Evolutionary conservation across 2,329 filamentous ascomycete species (phyloP), one percentile per base, ranked within the genome.

Genomic region (Beauveria australis): DNA sequence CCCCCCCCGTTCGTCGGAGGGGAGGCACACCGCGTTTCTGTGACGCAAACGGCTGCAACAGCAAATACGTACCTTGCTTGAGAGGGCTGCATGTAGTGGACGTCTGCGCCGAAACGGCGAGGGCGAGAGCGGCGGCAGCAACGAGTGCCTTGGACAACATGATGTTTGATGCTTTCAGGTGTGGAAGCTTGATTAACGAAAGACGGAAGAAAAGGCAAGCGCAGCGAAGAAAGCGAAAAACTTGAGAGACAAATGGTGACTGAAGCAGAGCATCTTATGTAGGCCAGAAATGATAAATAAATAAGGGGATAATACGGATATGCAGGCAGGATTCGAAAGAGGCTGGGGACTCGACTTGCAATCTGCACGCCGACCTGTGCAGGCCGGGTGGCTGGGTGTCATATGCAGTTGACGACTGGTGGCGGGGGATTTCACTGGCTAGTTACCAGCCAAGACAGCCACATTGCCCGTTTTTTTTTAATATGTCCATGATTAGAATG

Each of bases 31-130:
- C 7, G 61, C 12, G 47, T 51, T 19, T 24, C 18, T 24, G 5
- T 26, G 44, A 9, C 44, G 24, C 22, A 22, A 22, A 22, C n/a
- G 33, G 33, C 5, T 37, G 30, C 33, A 18, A 3, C 2, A 9
- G 26, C 26, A 8, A 48, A 12, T 8, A 68, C 73, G 68, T 68
- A 80, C 78, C 74, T 72, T 78, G 76, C 74, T 82, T 72, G 53
- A 76, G 73, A 57, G 82, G 82, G 70, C 85, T 77, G 72, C 82
- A 85, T 12, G 69, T 68, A 19, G 81, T 83, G 67, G 67, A 78
- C 61, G 82, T 85, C 76, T 85, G 82, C 59, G 80, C 82, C 62
- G 79, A 74, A 61, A 76, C 81, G 65, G 82, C 65, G 63, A 73
- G 67, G 44, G 78, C 75, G 63, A 81, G 75, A 65, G 80, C 69